Percentiles rank a stretch among this genome's conserved stretches.
These are phyloP conservation scores for Populus davidiana DNA, from an alignment of 345 rosid species.

Conservation along the genomic window DNA sequence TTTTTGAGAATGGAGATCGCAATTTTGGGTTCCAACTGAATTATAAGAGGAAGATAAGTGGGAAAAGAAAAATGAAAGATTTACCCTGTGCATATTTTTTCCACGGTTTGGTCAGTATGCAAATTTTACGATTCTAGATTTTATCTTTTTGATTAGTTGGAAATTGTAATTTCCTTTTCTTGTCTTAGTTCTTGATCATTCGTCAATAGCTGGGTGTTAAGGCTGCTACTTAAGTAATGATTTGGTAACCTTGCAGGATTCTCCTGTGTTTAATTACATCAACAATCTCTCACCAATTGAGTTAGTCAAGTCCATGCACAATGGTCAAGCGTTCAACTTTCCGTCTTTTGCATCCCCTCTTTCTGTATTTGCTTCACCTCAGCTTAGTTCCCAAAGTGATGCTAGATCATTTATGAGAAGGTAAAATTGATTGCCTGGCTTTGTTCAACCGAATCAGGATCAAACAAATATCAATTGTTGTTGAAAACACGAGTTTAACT, in stretches of 20 bases:
- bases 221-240: not conserved
- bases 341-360: slow-evolving; percentile 50
- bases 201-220: not conserved
- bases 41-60: not conserved
- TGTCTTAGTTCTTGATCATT: not conserved
- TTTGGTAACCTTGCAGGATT: slow-evolving; percentile 46
- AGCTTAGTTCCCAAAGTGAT: slow-evolving; percentile 34
- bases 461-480: not conserved
- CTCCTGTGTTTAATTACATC: slow-evolving; percentile 68
- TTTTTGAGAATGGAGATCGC: not conserved
- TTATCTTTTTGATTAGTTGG: not conserved
- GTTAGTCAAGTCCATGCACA: slow-evolving; percentile 34
- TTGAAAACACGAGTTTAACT: slow-evolving; percentile 1
- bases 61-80: not conserved
- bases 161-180: not conserved
- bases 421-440: slow-evolving; percentile 20
- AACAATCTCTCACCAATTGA: slow-evolving; percentile 61
- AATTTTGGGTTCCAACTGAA: not conserved
- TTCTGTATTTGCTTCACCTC: slow-evolving; percentile 47
- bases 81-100: not conserved
- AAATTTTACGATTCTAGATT: not conserved
- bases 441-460: not conserved
- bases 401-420: slow-evolving; percentile 43
- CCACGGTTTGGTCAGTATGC: not conserved
- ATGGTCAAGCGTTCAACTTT: slow-evolving; percentile 32